Conservation (phyloP, 2,329 filamentous ascomycete species). For the Fusarium annulatum region DNA sequence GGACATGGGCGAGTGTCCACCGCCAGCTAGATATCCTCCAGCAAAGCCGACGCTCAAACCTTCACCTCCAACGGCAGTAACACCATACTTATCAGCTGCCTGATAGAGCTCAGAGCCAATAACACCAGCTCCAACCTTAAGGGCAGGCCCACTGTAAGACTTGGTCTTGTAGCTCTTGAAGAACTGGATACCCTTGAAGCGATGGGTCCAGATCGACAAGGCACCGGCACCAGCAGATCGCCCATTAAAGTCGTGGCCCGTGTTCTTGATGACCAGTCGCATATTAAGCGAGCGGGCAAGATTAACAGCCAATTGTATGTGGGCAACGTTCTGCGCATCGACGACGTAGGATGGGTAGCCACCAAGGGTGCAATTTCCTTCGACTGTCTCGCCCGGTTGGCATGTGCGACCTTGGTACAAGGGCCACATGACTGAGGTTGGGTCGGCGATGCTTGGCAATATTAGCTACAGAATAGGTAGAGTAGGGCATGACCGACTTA, state of each 20-base stretch:
- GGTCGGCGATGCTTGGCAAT: slow-evolving; percentile 47
- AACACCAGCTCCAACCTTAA: slow-evolving; percentile 67
- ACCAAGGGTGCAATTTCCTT: slow-evolving; percentile 51
- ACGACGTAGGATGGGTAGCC: slow-evolving; percentile 57
- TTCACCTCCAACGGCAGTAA: slow-evolving; percentile 64
- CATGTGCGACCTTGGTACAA: slow-evolving; percentile 55
- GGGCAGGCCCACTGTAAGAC: slow-evolving; percentile 57
- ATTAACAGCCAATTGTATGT: slow-evolving; percentile 60
- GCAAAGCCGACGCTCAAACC: slow-evolving; percentile 49
- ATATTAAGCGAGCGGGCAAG: slow-evolving; percentile 58
- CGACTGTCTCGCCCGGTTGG: slow-evolving; percentile 39
- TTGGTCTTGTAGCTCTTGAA: slow-evolving; percentile 34
- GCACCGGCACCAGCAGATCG: slow-evolving; percentile 67
- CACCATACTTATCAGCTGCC: slow-evolving; percentile 58
- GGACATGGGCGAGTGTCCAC: slow-evolving; percentile 38
- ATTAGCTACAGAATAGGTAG: not conserved
- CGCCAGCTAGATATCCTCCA: slow-evolving; percentile 38
- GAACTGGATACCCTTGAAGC: slow-evolving; percentile 57
- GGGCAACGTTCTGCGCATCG: slow-evolving; percentile 54
- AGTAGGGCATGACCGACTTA: not conserved
- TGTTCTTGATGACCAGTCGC: slow-evolving; percentile 60
- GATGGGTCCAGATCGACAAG: slow-evolving; percentile 67
- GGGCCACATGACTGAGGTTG: slow-evolving; percentile 55
- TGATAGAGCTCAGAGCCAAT: slow-evolving; percentile 64
- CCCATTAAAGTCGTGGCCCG: slow-evolving; percentile 63